These are phyloP conservation scores for Neolecta irregularis DNA, from an alignment of 1,139 yeast species.

Conservation along the genomic window DNA sequence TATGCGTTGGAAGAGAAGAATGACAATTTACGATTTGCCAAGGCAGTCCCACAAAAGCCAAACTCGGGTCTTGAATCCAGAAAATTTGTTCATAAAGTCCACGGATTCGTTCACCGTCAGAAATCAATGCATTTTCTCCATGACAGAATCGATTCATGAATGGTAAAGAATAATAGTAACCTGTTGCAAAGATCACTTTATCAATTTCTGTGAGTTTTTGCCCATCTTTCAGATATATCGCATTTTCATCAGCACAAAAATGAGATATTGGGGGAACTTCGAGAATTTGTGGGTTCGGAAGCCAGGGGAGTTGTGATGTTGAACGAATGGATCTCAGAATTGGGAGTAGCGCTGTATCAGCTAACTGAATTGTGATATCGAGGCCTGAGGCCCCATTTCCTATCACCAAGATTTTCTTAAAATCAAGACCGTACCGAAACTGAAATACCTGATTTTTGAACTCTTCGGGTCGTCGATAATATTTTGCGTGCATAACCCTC, in stretches of 20 bases:
- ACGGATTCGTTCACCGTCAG: conserved; percentile 33
- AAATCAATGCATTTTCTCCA: conserved; percentile 25
- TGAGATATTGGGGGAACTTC: conserved; percentile 30
- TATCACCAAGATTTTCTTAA: conserved; percentile 38
- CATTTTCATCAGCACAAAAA: conserved; percentile 24
- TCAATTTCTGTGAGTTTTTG: conserved; percentile 30
- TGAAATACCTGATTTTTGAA: conserved; percentile 26
- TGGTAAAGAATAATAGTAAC: conserved; percentile 19
- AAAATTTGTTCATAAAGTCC: conserved; percentile 40
- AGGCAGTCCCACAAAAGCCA: conserved; percentile 39
- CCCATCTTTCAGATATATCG: conserved; percentile 30
- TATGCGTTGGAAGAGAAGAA: no score
- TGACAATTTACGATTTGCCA: conserved; percentile 38
- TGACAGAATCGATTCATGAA: background rate
- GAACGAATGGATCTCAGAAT: conserved; percentile 21
- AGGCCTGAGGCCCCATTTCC: conserved; percentile 52
- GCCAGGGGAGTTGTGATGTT: conserved; percentile 18
- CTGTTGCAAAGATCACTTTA: conserved; percentile 46
- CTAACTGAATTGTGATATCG: conserved; percentile 41
- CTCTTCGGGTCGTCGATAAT: conserved; percentile 37
- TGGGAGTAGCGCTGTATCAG: conserved; percentile 28
- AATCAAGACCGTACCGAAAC: no score
- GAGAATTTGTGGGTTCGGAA: conserved; percentile 19
- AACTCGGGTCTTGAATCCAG: conserved; percentile 39
- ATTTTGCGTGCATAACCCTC: conserved; percentile 42